Conservation (phyloP, 2,329 filamentous ascomycete genomes). For the Colletotrichum tropicale region DNA sequence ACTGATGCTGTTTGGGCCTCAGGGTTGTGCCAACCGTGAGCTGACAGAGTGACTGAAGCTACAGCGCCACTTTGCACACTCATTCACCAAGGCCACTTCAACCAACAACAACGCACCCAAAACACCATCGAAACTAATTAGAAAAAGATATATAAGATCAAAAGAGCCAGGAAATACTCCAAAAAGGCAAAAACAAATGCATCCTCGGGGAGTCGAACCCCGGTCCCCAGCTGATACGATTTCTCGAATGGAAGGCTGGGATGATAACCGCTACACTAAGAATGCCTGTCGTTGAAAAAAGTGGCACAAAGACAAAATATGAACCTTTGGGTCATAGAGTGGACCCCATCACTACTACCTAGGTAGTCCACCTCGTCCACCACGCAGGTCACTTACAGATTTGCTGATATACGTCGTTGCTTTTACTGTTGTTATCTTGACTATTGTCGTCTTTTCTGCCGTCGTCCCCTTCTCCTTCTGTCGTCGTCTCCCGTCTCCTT, state of each 20-base stretch:
- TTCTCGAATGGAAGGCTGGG: not conserved
- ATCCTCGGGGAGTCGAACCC: not conserved
- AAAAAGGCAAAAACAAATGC: not conserved
- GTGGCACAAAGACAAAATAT: not conserved
- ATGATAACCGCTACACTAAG: not conserved
- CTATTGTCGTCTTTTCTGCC: not conserved
- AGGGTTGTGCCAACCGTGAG: not conserved
- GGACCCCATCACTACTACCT: not conserved
- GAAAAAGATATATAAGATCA: not conserved
- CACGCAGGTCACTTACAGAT: not conserved
- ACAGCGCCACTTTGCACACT: not conserved
- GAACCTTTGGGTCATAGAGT: fast-evolving
- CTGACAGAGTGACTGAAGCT: not conserved
- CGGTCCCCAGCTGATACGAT: not conserved
- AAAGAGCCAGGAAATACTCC: not conserved
- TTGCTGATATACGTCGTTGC: not conserved
- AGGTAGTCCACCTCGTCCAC: not conserved
- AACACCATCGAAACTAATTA: not conserved
- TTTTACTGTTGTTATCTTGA: not conserved
- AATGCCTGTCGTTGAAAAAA: fast-evolving
- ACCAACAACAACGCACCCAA: not conserved
- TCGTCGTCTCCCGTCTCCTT: no score
- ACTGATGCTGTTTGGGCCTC: not conserved
- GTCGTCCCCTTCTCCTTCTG: no score
- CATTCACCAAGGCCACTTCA: not conserved